A percentile compares a stretch with the other conserved stretches of the same genome.
phyloP scores from a whole-genome alignment of 306 rosid genomes.

The Rubus parviflorus region DNA sequence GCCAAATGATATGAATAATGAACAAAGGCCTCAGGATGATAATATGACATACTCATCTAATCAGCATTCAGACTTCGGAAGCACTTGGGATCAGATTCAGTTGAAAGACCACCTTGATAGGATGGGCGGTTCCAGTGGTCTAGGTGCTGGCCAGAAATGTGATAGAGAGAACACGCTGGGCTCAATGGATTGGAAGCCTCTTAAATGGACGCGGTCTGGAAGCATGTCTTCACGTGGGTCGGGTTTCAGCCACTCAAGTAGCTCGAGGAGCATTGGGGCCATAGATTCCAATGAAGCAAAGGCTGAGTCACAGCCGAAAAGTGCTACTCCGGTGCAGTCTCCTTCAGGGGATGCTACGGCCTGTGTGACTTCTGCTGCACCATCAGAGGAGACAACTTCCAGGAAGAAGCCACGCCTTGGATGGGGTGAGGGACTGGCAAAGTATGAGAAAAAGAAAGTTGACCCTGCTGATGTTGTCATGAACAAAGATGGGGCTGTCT shows the following conservation, averaged over 20 bases:
- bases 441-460: conserved; percentile 92
- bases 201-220: conserved; percentile 91
- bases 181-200: conserved; percentile 79
- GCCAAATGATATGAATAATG: conserved; percentile 48
- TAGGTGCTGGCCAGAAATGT: conserved; percentile 53
- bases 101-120: conserved; percentile 72
- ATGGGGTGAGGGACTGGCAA: conserved; percentile 99
- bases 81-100: conserved; percentile 69
- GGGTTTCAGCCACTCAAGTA: conserved; percentile 76
- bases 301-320: conserved; percentile 54
- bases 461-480: conserved; percentile 66
- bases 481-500: conserved; percentile 52
- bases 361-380: conserved; percentile 67
- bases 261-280: conserved; percentile 69
- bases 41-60: conserved; percentile 47
- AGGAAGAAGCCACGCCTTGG: conserved; percentile 88
- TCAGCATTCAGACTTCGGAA: conserved; percentile 55
- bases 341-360: conserved; percentile 74
- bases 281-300: conserved; percentile 60
- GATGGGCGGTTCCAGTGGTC: conserved; percentile 56
- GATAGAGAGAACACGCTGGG: conserved; percentile 63
- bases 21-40: conserved; percentile 62
- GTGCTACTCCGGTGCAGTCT: conserved; percentile 49
- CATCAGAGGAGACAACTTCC: conserved; percentile 65
- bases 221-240: conserved; percentile 89